A percentile compares a stretch with the other conserved stretches of the same genome.
Evolutionary conservation across 106 monocot genomes (phyloP).

Genomic region (Cymbidium sinense): DNA sequence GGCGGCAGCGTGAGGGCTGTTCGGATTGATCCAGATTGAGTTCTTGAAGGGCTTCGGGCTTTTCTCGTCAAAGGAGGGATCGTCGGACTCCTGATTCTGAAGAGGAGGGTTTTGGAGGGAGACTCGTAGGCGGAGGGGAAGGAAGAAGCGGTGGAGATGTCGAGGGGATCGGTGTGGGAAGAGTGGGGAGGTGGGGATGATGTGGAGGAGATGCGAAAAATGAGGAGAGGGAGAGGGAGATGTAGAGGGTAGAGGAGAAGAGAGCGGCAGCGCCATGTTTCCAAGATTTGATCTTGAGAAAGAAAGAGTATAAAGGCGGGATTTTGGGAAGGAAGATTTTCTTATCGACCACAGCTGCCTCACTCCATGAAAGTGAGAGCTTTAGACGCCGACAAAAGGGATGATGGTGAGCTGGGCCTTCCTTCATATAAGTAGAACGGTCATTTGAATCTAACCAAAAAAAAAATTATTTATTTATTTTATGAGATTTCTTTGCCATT

Average conservation of each 20-base stretch:
- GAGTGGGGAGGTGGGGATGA: not conserved
- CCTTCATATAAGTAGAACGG: too few species aligned
- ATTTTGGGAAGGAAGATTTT: not conserved
- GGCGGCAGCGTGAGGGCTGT: constrained; percentile 30
- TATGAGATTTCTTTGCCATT: too few species aligned
- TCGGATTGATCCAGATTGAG: constrained; percentile 76
- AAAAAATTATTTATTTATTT: too few species aligned
- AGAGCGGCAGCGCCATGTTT: not conserved
- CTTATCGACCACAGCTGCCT: not conserved
- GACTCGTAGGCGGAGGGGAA: not conserved
- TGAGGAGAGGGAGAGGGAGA: not conserved
- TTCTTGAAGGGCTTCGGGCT: constrained; percentile 25
- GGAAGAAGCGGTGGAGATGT: not conserved
- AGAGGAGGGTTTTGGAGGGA: constrained; percentile 9
- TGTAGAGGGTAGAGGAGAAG: not conserved
- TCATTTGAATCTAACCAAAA: too few species aligned
- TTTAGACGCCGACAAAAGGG: too few species aligned
- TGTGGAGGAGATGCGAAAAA: not conserved
- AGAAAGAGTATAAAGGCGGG: not conserved
- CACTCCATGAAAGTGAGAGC: too few species aligned
- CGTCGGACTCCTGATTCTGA: not conserved
- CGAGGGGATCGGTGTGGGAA: not conserved
- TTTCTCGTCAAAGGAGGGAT: constrained; percentile 21
- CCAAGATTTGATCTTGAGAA: not conserved
- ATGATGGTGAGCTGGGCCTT: too few species aligned